Percentiles rank a stretch among this genome's conserved stretches.
phyloP scores from a whole-genome alignment of 495 filamentous ascomycete species.

The Monascus purpureus region DNA sequence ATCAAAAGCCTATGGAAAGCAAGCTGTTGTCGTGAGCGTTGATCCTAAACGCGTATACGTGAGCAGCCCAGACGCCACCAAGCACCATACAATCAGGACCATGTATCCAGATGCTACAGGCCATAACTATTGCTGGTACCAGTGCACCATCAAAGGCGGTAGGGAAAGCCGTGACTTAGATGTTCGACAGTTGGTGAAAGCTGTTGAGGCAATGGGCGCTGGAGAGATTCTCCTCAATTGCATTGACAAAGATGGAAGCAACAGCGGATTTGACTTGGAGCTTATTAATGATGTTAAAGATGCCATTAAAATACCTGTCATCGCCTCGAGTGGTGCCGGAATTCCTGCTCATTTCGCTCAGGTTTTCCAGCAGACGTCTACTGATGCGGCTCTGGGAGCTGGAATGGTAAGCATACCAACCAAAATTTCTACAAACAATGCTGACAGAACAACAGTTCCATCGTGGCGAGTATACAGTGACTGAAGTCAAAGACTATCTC shows the following conservation, averaged over 20 bases:
- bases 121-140: conserved; percentile 87
- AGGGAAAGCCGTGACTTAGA: conserved; percentile 83
- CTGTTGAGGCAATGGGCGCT: conserved; percentile 91
- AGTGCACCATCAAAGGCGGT: conserved; percentile 92
- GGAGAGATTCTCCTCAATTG: conserved; percentile 94
- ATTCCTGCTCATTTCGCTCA: conserved; percentile 81
- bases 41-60: conserved; percentile 90
- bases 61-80: conserved; percentile 51
- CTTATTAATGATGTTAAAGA: conserved; percentile 76
- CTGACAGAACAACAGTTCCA: conserved; percentile 52
- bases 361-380: conserved; percentile 71
- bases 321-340: conserved; percentile 88
- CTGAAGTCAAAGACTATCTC: conserved; percentile 81
- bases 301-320: conserved; percentile 78
- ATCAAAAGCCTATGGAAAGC: conserved; percentile 83
- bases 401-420: conserved; percentile 58
- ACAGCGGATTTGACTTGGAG: conserved; percentile 90
- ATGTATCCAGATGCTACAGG: conserved; percentile 54
- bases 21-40: conserved; percentile 92
- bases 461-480: conserved; percentile 84
- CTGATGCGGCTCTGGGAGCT: conserved; percentile 87
- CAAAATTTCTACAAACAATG: conserved; percentile 1
- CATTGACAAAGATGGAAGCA: conserved; percentile 94
- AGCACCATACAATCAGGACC: conserved; percentile 67
- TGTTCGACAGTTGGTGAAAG: conserved; percentile 70